Evolutionary conservation across 2,329 filamentous ascomycete species (phyloP), one percentile per base, ranked within the genome.

Genomic region (Aspergillus japonicus): DNA sequence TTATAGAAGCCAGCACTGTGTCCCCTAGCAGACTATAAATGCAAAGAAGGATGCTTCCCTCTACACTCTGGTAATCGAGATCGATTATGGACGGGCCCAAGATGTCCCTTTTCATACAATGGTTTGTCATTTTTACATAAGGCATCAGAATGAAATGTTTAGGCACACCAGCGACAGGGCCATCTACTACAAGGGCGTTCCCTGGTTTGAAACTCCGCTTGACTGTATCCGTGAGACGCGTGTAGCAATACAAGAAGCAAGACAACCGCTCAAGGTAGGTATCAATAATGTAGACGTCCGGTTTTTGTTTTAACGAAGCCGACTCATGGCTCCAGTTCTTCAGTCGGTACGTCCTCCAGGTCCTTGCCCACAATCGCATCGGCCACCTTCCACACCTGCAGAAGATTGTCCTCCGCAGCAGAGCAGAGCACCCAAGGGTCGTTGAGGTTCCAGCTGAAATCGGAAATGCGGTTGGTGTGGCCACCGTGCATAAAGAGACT

Each of bases 401-500:
- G 85, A 66, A 98, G 82, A 73, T 99, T 99, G 79, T 99, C 95
- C 74, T 99, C 96, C 0, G 94, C 95, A 16, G 95, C 93, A 62
- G 91, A 96, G 75, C 92, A 93, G 66, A 99, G 90, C 57, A 97
- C 86, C 96, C 96, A 99, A 4, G 94, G 93, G 70, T 97, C 92
- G 73, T 96, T 96, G 67, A 87, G 87, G 77, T 99, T 99, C 94
- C 94, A 99, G 78, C 90, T 94, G 72, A 99, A 99, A 77, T 99
- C 96, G 39, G 91, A 92, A 62, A 99, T 87, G 66, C 96, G 90
- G 78, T 97, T 97, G 11, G 95, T 99, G 80, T 99, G 96, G 33
- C 95, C 95, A 62, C 95, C 95, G 71, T 99, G 95, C 93, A 99
- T 98, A 79, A 99, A 99, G 1, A 99, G 81, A 50, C 90, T 92